These are phyloP conservation scores for Sarocladiaceae sp. DNA, from an alignment of 2,329 filamentous ascomycete genomes.

Conservation along the genomic window DNA sequence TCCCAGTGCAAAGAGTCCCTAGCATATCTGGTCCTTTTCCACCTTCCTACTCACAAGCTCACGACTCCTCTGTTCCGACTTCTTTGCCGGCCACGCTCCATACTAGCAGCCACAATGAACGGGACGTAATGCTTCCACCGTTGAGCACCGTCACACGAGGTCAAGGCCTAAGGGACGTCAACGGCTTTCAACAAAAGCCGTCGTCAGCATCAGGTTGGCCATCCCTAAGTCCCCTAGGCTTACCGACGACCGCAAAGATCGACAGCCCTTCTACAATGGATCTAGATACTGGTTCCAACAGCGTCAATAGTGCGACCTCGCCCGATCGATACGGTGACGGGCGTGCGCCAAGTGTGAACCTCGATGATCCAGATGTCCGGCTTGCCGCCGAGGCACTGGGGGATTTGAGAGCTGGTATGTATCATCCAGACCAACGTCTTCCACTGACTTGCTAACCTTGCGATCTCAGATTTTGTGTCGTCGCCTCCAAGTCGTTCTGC, in stretches of 20 bases:
- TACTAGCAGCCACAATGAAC: constrained; percentile 21
- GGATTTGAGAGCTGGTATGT: constrained; percentile 65
- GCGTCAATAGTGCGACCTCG: constrained; percentile 35
- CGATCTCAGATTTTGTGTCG: constrained; percentile 55
- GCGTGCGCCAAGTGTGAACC: constrained; percentile 44
- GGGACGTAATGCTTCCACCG: constrained; percentile 27
- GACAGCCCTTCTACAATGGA: constrained; percentile 45
- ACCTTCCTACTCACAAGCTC: background rate
- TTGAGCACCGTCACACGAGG: constrained; percentile 28
- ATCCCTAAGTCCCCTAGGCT: constrained; percentile 37
- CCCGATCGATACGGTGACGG: constrained; percentile 39
- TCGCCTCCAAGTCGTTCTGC: constrained; percentile 48
- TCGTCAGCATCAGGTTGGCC: constrained; percentile 34
- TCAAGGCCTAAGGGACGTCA: constrained; percentile 2
- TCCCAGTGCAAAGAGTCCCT: background rate
- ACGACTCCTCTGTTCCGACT: background rate
- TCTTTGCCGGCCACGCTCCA: background rate
- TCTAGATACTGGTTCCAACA: constrained; percentile 35
- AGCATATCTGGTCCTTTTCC: background rate
- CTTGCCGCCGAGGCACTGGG: constrained; percentile 71
- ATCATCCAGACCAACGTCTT: background rate
- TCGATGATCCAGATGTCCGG: constrained; percentile 62
- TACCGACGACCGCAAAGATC: constrained; percentile 24
- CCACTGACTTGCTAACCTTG: background rate
- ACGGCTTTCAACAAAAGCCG: background rate